A percentile compares a stretch with the other conserved stretches of the same genome.
phyloP scores from a whole-genome alignment of 1,284 basidiomycete species.

The Sanguinoderma infundibulare region DNA sequence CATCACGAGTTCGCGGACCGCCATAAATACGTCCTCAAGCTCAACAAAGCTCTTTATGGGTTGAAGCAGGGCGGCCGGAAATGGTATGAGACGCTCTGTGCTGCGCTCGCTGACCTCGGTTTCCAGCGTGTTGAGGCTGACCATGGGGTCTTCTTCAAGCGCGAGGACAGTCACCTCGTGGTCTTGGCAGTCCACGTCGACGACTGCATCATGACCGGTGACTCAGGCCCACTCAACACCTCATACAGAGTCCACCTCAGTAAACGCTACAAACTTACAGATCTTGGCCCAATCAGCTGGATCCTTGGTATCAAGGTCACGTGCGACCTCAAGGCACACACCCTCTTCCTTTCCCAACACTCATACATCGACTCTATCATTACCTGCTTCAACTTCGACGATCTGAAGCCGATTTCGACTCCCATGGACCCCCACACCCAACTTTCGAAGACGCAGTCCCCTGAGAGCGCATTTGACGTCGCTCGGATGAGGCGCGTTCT shows the following conservation, averaged over 20 bases:
- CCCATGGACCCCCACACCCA: conserved; percentile 23
- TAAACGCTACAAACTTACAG: conserved; percentile 33
- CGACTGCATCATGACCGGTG: conserved; percentile 32
- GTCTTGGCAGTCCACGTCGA: no score
- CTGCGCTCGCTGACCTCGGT: conserved; percentile 19
- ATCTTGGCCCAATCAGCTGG: conserved; percentile 35
- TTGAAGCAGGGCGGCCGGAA: no score
- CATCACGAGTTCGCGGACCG: no score
- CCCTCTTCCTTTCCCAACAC: conserved; percentile 32
- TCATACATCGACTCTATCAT: conserved; percentile 32
- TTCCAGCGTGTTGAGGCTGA: conserved; percentile 24
- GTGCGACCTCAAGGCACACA: conserved; percentile 27
- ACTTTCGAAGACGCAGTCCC: conserved; percentile 20
- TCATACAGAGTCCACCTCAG: conserved; percentile 31
- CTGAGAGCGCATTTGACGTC: conserved; percentile 1
- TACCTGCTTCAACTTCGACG: conserved; percentile 28
- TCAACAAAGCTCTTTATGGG: no score
- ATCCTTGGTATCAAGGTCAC: conserved; percentile 38
- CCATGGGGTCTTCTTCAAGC: conserved; percentile 24
- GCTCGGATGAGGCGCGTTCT: conserved; percentile 12
- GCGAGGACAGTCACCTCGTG: neutral
- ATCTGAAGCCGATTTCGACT: conserved; percentile 31
- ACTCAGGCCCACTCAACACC: conserved; percentile 17
- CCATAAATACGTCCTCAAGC: no score
- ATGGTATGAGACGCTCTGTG: no score